phyloP scores from a whole-genome alignment of 1,139 yeast genomes.

The Zygoascus hellenicus region DNA sequence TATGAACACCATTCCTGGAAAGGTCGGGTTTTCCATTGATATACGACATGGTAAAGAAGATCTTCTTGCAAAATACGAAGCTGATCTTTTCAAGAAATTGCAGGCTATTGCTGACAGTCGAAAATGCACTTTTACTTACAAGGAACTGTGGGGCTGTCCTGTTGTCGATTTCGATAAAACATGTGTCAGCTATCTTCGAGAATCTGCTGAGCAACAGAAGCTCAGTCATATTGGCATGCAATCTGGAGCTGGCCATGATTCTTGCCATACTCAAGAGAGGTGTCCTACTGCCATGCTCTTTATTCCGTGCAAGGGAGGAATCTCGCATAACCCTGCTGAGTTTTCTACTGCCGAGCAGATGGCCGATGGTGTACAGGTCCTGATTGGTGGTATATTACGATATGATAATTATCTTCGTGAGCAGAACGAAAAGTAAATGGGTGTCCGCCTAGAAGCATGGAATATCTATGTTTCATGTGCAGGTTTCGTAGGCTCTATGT shows the following conservation, averaged over 20 bases:
- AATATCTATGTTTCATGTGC: too few relatives aligned
- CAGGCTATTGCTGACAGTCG: constrained; percentile 35
- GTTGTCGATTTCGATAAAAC: constrained; percentile 52
- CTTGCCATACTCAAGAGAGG: constrained; percentile 50
- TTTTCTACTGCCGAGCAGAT: constrained; percentile 60
- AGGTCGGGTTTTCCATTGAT: constrained; percentile 50
- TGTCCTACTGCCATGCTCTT: constrained; percentile 72
- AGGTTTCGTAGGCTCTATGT: too few relatives aligned
- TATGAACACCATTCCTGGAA: constrained; percentile 64
- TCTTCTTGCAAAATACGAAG: constrained; percentile 36
- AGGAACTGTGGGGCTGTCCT: constrained; percentile 41
- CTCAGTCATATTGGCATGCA: constrained; percentile 46
- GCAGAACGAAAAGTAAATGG: neutral
- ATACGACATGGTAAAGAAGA: constrained; percentile 49
- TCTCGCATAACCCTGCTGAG: constrained; percentile 64
- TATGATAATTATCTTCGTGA: constrained; percentile 42
- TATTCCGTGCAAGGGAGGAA: constrained; percentile 63
- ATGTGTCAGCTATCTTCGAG: constrained; percentile 46
- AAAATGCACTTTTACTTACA: constrained; percentile 39
- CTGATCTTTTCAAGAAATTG: constrained; percentile 39
- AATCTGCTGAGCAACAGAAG: constrained; percentile 47
- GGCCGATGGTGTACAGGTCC: constrained; percentile 52
- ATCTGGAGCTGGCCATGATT: constrained; percentile 73
- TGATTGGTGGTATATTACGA: constrained; percentile 52
- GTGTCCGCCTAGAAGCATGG: too few relatives aligned